Conservation (phyloP, 2,329 filamentous ascomycete species). For the Didymella pomorum region DNA sequence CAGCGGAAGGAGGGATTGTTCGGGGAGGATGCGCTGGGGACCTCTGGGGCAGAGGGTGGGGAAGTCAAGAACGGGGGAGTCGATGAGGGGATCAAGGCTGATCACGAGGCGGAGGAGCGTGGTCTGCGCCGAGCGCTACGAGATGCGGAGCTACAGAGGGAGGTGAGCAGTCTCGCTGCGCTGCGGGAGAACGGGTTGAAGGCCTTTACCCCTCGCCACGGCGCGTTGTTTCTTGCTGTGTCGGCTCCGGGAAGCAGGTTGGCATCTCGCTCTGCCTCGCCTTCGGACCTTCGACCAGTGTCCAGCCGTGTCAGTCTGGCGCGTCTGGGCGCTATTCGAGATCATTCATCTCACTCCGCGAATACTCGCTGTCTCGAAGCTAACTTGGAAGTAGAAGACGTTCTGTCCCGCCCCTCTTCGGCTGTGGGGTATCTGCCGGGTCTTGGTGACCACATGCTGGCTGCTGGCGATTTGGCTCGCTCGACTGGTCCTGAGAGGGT, state of each 20-base stretch:
- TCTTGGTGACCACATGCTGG: conserved; percentile 23
- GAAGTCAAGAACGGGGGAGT: neutral
- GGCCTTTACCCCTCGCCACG: conserved; percentile 33
- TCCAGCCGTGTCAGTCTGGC: conserved; percentile 4
- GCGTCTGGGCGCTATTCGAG: neutral
- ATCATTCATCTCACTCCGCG: neutral
- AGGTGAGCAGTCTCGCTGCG: neutral
- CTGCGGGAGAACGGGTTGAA: neutral
- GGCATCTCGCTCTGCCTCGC: conserved; percentile 24
- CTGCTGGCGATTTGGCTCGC: conserved; percentile 8
- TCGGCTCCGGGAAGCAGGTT: conserved; percentile 38
- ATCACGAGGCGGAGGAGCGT: neutral
- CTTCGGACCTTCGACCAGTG: conserved; percentile 5
- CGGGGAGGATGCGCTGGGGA: too few species aligned
- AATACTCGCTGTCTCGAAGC: neutral
- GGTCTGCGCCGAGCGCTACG: neutral
- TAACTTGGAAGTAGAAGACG: neutral
- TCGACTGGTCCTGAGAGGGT: neutral
- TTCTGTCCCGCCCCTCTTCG: conserved; percentile 1
- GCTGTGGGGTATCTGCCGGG: neutral
- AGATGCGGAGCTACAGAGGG: neutral
- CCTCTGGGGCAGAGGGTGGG: conserved; percentile 4
- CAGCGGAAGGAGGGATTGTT: too few species aligned
- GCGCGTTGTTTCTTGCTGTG: conserved; percentile 32
- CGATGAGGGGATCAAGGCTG: neutral